These are phyloP conservation scores for Epichloe sibirici DNA, from an alignment of 2,329 filamentous ascomycete genomes.

Conservation along the genomic window DNA sequence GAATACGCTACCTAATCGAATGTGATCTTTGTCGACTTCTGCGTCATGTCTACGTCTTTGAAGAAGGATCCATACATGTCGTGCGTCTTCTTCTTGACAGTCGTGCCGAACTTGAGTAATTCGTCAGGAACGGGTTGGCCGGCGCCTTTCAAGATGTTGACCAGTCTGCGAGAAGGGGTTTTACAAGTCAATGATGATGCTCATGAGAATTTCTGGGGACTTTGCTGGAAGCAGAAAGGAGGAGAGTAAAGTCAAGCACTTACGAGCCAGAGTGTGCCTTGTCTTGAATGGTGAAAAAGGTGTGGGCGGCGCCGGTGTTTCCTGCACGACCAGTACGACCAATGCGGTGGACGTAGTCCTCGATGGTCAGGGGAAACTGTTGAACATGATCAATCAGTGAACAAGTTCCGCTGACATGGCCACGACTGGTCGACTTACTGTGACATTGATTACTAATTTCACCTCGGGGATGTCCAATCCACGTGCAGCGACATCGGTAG, in stretches of 20 bases:
- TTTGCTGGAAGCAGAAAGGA: neutral
- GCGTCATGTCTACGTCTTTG: slow-evolving; percentile 75
- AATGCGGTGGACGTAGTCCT: slow-evolving; percentile 96
- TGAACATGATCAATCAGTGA: slow-evolving; percentile 10
- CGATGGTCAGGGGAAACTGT: slow-evolving; percentile 80
- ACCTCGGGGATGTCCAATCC: slow-evolving; percentile 93
- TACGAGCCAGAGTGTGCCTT: slow-evolving; percentile 82
- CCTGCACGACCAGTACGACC: slow-evolving; percentile 90
- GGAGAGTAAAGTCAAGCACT: slow-evolving; percentile 27
- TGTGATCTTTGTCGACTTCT: slow-evolving; percentile 82
- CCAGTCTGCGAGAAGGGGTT: slow-evolving; percentile 41
- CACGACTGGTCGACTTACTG: slow-evolving; percentile 31
- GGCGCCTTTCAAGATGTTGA: slow-evolving; percentile 91
- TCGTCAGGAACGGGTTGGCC: slow-evolving; percentile 84
- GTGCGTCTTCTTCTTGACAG: slow-evolving; percentile 98
- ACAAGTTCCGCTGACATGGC: slow-evolving; percentile 1
- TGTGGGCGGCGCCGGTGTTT: slow-evolving; percentile 78
- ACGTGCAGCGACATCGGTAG: slow-evolving; percentile 90
- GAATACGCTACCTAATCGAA: slow-evolving; percentile 49
- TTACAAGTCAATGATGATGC: neutral
- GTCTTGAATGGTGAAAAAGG: slow-evolving; percentile 89
- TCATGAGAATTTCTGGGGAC: neutral
- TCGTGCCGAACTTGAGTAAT: slow-evolving; percentile 89
- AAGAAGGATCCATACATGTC: slow-evolving; percentile 91
- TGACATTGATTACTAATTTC: slow-evolving; percentile 88